These are phyloP conservation scores for Pyropia haitanensis DNA, from an alignment of 23 red algal genomes.

Conservation along the genomic window DNA sequence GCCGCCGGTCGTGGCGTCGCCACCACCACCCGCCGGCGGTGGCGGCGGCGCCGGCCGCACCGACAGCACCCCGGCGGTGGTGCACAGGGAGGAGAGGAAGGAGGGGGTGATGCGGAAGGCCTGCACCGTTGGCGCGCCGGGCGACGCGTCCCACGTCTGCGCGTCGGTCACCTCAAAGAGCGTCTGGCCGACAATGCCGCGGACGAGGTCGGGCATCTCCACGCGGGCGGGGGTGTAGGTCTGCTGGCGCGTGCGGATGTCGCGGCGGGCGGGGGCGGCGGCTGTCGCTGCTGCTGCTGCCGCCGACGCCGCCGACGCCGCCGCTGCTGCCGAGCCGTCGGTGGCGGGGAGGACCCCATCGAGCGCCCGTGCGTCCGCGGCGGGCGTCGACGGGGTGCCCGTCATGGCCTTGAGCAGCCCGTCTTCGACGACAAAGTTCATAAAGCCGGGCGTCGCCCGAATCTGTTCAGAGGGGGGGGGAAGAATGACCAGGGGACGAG, in stretches of 20 bases:
- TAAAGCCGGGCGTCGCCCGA: constrained; percentile 40
- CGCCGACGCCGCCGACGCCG: too few species aligned
- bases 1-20: too few species aligned
- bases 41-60: constrained; percentile 1
- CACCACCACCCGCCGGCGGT: too few species aligned
- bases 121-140: constrained; percentile 7
- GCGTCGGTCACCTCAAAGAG: constrained; percentile 46
- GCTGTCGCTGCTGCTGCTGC: too few species aligned
- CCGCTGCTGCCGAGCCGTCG: too few species aligned
- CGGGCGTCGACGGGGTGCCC: constrained; percentile 15
- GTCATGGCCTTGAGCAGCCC: constrained; percentile 40
- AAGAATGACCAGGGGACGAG: too few species aligned
- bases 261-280: too few species aligned
- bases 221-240: constrained; percentile 42
- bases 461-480: not conserved
- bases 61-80: constrained; percentile 21
- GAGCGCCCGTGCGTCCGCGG: constrained; percentile 9
- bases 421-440: constrained; percentile 33
- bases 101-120: constrained; percentile 43
- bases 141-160: constrained; percentile 31
- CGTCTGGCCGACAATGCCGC: constrained; percentile 45
- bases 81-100: constrained; percentile 34
- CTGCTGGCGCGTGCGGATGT: constrained; percentile 21
- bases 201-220: constrained; percentile 39
- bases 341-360: too few species aligned